Base-by-base conservation (phyloP, 164 flowering plant genomes). In the Platanus orientalis region DNA sequence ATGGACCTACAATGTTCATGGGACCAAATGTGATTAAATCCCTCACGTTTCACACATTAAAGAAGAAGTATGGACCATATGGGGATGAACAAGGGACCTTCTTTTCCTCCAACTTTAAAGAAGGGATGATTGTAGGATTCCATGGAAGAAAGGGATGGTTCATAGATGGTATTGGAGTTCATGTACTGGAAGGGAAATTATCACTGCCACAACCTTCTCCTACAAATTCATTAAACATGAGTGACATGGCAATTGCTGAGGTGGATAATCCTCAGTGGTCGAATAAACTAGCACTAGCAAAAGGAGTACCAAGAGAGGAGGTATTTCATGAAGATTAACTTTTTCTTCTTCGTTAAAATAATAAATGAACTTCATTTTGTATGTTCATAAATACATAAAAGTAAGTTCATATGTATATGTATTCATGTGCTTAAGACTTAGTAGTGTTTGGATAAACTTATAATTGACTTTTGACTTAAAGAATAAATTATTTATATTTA, bases 1-100 rank as follows among this genome's bases (percentile, higher is more conserved):
- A 70, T 49, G 90, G 88, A 5, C 69, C 96, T 16, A 42, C 84
- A 4, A 78, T 89, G 76, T 58, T 76, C 45, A 81, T 80, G 86
- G 98, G 98, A 13, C 92, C 92, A 12, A 77, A 62, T 32, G 78
- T 85, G 12, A 74, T 92, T 6, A 87, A 74, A 73, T 87, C 96
- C 11, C 71, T 92, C 16, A 80, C 94, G 26, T 89, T 92, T 67
- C 84, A 86, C 74, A 87, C 98, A 16, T 87, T 79, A 11, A 87
- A 80, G 68, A 63, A 67, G 27, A 80, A 75, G 42, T 76, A 91
- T 57, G 96, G 97, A 6, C 97, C 97, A 3, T 91, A 45, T 52
- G 97, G 97, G 20, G 93, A 87, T 32, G 88, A 83, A 72, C 81
- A 80, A 76, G 98, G 98, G 48, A 69, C 68, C 11, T 56, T 67